These are phyloP conservation scores for Lolium multiflorum DNA, from an alignment of 176 grass and related monocot genomes.

Conservation along the genomic window DNA sequence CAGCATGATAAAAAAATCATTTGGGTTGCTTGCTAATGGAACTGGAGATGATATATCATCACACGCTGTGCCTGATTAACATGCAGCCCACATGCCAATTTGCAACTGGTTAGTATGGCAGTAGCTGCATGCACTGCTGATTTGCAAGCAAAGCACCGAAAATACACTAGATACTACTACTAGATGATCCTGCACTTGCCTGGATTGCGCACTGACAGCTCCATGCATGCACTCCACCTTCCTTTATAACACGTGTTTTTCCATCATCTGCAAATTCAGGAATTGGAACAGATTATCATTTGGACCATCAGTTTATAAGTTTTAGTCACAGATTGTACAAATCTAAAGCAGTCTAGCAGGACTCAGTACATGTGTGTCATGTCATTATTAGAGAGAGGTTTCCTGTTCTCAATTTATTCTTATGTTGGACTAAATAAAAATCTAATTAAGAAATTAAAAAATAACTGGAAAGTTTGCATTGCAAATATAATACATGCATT, in stretches of 20 bases:
- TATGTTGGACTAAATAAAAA: neutral
- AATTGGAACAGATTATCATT: neutral
- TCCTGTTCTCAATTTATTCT: too few relatives aligned
- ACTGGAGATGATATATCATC: neutral
- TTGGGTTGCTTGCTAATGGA: neutral
- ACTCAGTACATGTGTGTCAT: neutral
- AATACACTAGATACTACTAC: neutral
- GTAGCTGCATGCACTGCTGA: neutral
- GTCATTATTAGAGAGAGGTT: neutral
- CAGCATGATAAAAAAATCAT: neutral
- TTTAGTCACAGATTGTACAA: neutral
- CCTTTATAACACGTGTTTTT: neutral
- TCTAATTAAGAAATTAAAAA: neutral
- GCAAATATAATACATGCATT: neutral
- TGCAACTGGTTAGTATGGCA: neutral
- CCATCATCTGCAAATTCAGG: neutral
- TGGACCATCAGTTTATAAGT: neutral
- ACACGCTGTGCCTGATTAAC: neutral
- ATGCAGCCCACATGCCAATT: neutral
- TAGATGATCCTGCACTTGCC: too few relatives aligned
- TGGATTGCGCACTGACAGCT: neutral
- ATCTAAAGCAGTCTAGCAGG: neutral
- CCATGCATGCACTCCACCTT: neutral
- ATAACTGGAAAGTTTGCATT: neutral
- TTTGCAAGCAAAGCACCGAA: neutral